These are phyloP conservation scores for Termitomyces sp. DNA, from an alignment of 768 basidiomycete species.

Conservation along the genomic window DNA sequence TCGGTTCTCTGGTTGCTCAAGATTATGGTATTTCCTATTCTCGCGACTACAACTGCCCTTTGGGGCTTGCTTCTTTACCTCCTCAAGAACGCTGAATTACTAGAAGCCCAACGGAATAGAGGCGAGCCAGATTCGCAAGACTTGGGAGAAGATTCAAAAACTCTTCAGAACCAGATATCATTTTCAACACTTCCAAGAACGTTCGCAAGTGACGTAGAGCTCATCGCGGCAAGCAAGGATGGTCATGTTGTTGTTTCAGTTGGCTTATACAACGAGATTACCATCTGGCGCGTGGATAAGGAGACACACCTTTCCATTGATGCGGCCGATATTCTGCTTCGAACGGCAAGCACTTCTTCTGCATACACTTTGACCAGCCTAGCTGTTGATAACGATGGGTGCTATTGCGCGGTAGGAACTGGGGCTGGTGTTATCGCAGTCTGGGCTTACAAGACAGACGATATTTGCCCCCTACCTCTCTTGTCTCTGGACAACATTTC, in stretches of 20 bases:
- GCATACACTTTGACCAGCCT: conserved; percentile 54
- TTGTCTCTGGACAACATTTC: conserved; percentile 39
- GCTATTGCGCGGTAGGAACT: conserved; percentile 71
- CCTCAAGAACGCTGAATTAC: conserved; percentile 85
- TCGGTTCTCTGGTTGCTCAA: conserved; percentile 73
- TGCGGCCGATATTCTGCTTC: conserved; percentile 48
- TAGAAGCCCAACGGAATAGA: conserved; percentile 79
- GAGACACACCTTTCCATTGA: conserved; percentile 45
- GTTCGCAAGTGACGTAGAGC: conserved; percentile 79
- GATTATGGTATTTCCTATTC: conserved; percentile 84
- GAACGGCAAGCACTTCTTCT: conserved; percentile 45
- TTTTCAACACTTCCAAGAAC: conserved; percentile 79
- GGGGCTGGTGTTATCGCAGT: conserved; percentile 59
- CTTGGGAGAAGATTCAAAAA: conserved; percentile 23
- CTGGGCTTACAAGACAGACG: conserved; percentile 51
- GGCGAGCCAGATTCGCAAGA: conserved; percentile 39
- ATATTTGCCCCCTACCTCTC: conserved; percentile 35
- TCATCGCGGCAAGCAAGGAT: conserved; percentile 68
- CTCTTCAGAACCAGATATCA: conserved; percentile 42
- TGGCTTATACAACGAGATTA: conserved; percentile 75
- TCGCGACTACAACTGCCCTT: conserved; percentile 66
- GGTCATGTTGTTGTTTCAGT: conserved; percentile 67
- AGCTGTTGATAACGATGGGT: conserved; percentile 58
- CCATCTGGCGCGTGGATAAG: conserved; percentile 57
- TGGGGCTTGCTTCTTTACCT: conserved; percentile 82